Evolutionary conservation across 257 asterid species (phyloP), one percentile per base, ranked within the genome.

Genomic region (Solanum dulcamara): DNA sequence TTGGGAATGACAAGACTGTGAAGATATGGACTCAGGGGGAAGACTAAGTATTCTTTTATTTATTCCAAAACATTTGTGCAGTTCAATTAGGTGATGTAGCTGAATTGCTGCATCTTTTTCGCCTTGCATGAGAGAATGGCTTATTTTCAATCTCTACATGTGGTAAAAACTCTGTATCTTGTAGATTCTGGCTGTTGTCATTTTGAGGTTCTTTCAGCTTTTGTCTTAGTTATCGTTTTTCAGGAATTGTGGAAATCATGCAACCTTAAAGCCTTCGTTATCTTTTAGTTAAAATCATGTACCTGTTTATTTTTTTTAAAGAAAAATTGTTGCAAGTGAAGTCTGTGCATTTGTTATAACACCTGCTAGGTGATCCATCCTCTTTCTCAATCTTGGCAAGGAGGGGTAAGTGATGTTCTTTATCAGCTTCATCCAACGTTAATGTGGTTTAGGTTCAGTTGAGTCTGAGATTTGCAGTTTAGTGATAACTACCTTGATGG

Each of bases 1-100:
- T 95, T 35, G 96, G 94, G 71, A 92, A 90, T 48, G 99, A 95
- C 91, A 95, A 89, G 90, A 92, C 97, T 0, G 90, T 95, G 66
- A 95, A 90, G 88, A 84, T 95, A 81, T 95, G 98, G 98, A 87
- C 90, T 84, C 98, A 77, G 62, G 17, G 42, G 64, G 64, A 11
- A 77, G 62, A 77, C 15, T 72, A 72, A 38, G 28, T 22, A 72
- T 72, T 72, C 33, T 72, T 72, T 72, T 38, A 38, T 20, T 72
- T 35, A 71, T 5, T 11, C 80, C 79, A 20, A 68, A 26, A 38
- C 28, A 9, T 48, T 44, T 77, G 83, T 28, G 83, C 64, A 28
- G 81, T 70, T 48, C 24, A 28, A 42, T 24, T 14, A 24, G 81
- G 59, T 74, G 57, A 42, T 74, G n/a, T 15, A 46, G 62, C 62